Percentiles rank a stretch among this genome's conserved stretches.
These are phyloP conservation scores for Camellia lanceoleosa DNA, from an alignment of 148 eudicot species.

Conservation along the genomic window DNA sequence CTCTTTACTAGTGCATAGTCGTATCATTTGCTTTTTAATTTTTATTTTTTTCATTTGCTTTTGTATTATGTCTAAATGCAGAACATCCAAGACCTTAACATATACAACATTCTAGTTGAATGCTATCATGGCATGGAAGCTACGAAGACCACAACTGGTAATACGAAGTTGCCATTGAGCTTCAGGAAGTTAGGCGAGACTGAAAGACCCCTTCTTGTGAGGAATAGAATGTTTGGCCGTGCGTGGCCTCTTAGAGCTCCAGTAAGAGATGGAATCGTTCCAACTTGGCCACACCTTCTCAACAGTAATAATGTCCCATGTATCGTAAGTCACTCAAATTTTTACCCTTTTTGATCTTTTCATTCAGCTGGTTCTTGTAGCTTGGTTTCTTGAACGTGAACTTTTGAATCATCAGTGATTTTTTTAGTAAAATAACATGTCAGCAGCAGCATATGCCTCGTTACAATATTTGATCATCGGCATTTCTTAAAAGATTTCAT, in stretches of 20 bases:
- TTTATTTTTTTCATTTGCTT: not conserved
- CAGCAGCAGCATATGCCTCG: not conserved
- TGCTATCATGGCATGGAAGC: constrained; percentile 59
- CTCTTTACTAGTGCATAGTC: not conserved
- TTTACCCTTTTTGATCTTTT: not conserved
- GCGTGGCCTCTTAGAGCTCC: constrained; percentile 96
- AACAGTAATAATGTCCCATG: constrained; percentile 58
- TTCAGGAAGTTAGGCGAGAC: constrained; percentile 78
- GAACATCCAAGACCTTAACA: constrained; percentile 60
- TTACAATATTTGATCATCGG: too few species aligned
- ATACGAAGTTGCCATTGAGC: constrained; percentile 57
- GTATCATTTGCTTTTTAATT: not conserved
- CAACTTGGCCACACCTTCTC: constrained; percentile 84
- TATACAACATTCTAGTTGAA: constrained; percentile 84
- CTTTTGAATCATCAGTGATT: not conserved
- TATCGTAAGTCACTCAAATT: constrained; percentile 47
- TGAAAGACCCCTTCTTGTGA: constrained; percentile 72
- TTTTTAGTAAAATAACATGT: not conserved
- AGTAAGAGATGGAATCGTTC: constrained; percentile 74
- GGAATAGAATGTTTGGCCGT: constrained; percentile 94
- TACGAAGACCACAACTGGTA: constrained; percentile 18
- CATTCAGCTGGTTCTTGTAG: not conserved
- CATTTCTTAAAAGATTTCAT: too few species aligned
- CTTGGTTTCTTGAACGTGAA: not conserved
- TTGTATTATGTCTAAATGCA: constrained; percentile 24